A percentile compares a stretch with the other conserved stretches of the same genome.
Evolutionary conservation across 2,329 filamentous ascomycete genomes (phyloP).

Genomic region (Thielaviopsis punctulata): DNA sequence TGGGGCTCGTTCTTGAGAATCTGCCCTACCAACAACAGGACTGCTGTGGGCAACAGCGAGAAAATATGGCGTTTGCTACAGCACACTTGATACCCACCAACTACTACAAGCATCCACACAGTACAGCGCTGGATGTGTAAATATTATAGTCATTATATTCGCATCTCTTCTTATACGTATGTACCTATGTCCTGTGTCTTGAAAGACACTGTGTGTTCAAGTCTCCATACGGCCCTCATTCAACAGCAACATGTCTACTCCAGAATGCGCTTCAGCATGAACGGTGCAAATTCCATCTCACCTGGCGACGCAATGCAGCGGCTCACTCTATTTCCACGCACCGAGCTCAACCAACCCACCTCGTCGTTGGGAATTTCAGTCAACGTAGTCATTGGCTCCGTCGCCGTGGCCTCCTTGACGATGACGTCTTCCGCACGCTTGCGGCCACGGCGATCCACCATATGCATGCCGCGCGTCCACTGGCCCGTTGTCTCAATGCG

Average conservation of each 20-base stretch:
- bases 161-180: not conserved
- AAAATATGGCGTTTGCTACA: not conserved
- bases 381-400: conserved; percentile 22
- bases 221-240: too few species aligned
- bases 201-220: too few species aligned
- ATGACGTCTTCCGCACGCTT: conserved; percentile 30
- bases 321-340: conserved; percentile 63
- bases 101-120: not conserved
- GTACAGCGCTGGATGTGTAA: not conserved
- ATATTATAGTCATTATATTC: not conserved
- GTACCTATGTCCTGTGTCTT: too few species aligned
- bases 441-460: conserved; percentile 56
- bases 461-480: conserved; percentile 86
- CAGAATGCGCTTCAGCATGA: conserved; percentile 51
- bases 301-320: conserved; percentile 57
- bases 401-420: conserved; percentile 23
- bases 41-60: not conserved
- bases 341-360: conserved; percentile 55
- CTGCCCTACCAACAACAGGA: not conserved
- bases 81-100: conserved; percentile 8
- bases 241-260: too few species aligned
- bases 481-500: conserved; percentile 79
- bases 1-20: not conserved
- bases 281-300: conserved; percentile 44
- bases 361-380: conserved; percentile 51